Conservation (phyloP, 1,284 basidiomycete species). For the Cutaneotrichosporon sp. region DNA sequence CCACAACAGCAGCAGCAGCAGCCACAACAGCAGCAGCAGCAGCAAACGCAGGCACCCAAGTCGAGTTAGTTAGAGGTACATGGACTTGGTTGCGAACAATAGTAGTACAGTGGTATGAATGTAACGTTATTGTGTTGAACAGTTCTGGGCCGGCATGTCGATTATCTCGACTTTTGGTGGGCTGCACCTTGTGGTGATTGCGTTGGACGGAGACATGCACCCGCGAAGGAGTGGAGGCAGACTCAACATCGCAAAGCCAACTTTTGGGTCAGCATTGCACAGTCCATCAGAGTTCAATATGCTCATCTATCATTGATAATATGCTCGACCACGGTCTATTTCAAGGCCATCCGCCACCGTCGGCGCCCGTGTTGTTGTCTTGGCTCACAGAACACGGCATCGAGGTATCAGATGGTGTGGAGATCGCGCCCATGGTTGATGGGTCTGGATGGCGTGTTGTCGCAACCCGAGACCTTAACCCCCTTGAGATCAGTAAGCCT, state of each 20-base stretch:
- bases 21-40: not conserved
- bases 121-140: too few species aligned
- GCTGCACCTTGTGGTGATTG: too few species aligned
- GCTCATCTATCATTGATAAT: not conserved
- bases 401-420: slow-evolving; percentile 6
- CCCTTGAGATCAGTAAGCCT: slow-evolving; percentile 20
- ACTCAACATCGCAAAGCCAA: too few species aligned
- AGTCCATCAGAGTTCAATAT: not conserved
- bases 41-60: not conserved
- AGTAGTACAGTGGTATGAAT: too few species aligned
- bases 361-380: slow-evolving; percentile 8
- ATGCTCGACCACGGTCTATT: slow-evolving; percentile 13
- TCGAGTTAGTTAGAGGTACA: not conserved
- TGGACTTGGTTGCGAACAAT: too few species aligned
- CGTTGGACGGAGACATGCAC: not conserved
- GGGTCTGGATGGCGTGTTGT: slow-evolving; percentile 20
- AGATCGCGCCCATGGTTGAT: slow-evolving; percentile 23
- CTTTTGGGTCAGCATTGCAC: too few species aligned
- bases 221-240: not conserved
- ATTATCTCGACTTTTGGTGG: too few species aligned
- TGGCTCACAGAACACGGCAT: slow-evolving; percentile 24
- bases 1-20: not conserved
- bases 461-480: slow-evolving; percentile 14
- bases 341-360: slow-evolving; percentile 16
- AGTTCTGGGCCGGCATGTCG: too few species aligned